phyloP scores from a whole-genome alignment of 2,329 filamentous ascomycete species.

The Ophiostoma perfectum region DNA sequence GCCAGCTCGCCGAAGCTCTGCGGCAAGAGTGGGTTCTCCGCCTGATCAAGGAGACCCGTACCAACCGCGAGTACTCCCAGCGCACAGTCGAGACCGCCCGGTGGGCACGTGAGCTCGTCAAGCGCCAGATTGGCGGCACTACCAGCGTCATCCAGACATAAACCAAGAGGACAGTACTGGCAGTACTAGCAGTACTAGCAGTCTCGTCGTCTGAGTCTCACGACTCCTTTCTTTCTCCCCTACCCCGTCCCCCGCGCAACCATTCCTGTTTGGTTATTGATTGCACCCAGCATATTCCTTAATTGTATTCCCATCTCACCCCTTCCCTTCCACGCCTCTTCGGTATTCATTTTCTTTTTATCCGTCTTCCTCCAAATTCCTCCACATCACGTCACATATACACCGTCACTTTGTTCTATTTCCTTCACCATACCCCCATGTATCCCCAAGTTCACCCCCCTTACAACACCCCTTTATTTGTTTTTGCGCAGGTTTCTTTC shows the following conservation, averaged over 20 bases:
- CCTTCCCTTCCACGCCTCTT: neutral
- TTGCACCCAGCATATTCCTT: constrained; percentile 11
- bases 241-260: neutral
- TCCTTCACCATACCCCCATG: constrained; percentile 9
- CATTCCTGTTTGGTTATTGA: constrained; percentile 13
- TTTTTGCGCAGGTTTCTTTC: constrained; percentile 15
- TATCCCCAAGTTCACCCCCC: constrained; percentile 13
- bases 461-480: constrained; percentile 10
- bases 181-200: neutral
- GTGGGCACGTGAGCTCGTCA: constrained; percentile 96
- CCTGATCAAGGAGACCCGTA: constrained; percentile 87
- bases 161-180: neutral
- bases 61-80: constrained; percentile 76
- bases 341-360: constrained; percentile 9
- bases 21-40: constrained; percentile 83
- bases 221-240: too few relatives aligned
- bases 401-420: constrained; percentile 16
- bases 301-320: constrained; percentile 1
- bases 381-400: constrained; percentile 23
- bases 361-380: constrained; percentile 2
- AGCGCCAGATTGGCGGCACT: constrained; percentile 67
- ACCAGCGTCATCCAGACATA: constrained; percentile 48
- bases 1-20: constrained; percentile 79
- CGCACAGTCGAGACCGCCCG: constrained; percentile 91
- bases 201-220: neutral